These are phyloP conservation scores for Salisapilia sapeloensis DNA, from an alignment of 352 stramenopile species.

Conservation along the genomic window DNA sequence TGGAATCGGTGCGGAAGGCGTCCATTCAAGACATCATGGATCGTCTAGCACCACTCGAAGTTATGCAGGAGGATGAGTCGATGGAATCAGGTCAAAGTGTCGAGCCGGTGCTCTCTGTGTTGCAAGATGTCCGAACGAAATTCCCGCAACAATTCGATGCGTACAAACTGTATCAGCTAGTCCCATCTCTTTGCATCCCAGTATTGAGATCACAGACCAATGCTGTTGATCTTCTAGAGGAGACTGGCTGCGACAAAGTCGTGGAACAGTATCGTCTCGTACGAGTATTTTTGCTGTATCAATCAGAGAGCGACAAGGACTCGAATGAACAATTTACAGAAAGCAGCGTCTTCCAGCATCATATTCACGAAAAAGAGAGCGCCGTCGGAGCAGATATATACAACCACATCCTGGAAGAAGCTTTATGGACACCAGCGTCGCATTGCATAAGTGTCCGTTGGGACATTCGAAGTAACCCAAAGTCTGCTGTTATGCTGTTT, in stretches of 20 bases:
- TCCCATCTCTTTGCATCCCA: constrained; percentile 48
- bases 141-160: constrained; percentile 57
- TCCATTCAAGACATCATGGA: constrained; percentile 30
- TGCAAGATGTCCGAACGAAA: constrained; percentile 19
- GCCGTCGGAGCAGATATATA: constrained; percentile 43
- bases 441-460: constrained; percentile 57
- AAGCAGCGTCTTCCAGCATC: constrained; percentile 28
- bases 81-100: constrained; percentile 9
- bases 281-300: constrained; percentile 40
- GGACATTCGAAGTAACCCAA: constrained; percentile 17
- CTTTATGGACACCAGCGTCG: constrained; percentile 42
- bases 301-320: constrained; percentile 5
- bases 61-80: constrained; percentile 5
- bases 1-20: constrained; percentile 28
- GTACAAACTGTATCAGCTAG: constrained; percentile 50
- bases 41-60: constrained; percentile 19
- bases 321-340: constrained; percentile 1
- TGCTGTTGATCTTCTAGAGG: constrained; percentile 18
- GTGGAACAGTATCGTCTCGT: constrained; percentile 33
- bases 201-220: constrained; percentile 28
- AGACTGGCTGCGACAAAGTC: constrained; percentile 6
- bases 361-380: constrained; percentile 48
- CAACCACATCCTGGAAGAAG: constrained; percentile 64
- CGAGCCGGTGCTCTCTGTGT: constrained; percentile 14
- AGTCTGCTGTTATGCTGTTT: constrained; percentile 21